Evolutionary conservation across 331 rosid genomes (phyloP), one percentile per base, ranked within the genome.

Genomic region (Malus hybrid): DNA sequence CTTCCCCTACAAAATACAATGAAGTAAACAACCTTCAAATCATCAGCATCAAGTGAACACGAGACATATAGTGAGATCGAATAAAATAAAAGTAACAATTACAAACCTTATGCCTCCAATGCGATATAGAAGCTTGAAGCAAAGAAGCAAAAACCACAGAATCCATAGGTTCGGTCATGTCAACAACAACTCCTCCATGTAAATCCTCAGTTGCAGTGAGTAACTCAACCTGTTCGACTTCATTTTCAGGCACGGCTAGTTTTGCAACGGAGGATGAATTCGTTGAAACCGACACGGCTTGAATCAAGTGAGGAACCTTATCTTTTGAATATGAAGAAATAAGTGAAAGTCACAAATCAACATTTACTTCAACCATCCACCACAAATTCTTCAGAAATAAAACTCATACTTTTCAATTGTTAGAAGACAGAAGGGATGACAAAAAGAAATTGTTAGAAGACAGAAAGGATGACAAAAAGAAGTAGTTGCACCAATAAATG

Each of bases 151-250:
- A 93, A 46, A 57, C 73, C 73, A 22, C 74, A 24, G 93, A 80
- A 74, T 88, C 87, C 84, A 90, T 78, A 33, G 86, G 76, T 6
- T 88, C 86, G 24, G 84, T 79, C 56, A 93, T 73, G 33, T 85
- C 88, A 55, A 89, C 79, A 62, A 73, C 55, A 66, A 93, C 84
- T 54, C 97, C 97, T 27, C 93, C 98, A 80, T 89, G 87, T 68
- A 11, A 44, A 83, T 93, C 96, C 19, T 91, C 85, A 62, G 52
- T 79, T 24, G 88, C 84, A 65, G 14, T 79, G n/a, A 93, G 89
- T 31, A 85, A 56, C 20, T 65, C 84, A 71, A 65, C 61, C 59
- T 20, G 70, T 46, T 70, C 61, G 56, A 67, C 42, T 22, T 16
- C 75, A 50, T 19, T 14, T 60, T 71, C 81, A 0, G 73, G 22